Conservation (phyloP, 148 eudicot species). For the Fagopyrum tataricum region DNA sequence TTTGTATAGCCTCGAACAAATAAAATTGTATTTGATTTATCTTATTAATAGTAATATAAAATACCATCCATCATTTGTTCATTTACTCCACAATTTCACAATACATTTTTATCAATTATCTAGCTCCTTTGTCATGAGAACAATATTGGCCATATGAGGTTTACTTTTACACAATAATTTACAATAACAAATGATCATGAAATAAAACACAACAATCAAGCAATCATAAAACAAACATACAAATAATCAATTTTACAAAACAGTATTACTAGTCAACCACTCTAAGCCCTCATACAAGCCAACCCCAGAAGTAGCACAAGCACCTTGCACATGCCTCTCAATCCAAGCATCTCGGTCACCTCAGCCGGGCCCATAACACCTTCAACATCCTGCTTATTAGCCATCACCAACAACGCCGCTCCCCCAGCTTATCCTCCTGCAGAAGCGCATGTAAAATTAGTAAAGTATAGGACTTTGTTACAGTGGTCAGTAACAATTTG, state of each 20-base stretch:
- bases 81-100: too few relatives aligned
- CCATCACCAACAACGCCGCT: neutral
- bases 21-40: too few relatives aligned
- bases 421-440: neutral
- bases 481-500: too few relatives aligned
- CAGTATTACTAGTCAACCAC: neutral
- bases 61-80: too few relatives aligned
- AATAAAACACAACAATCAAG: neutral
- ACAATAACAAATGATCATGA: neutral
- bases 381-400: neutral
- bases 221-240: neutral
- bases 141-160: too few relatives aligned
- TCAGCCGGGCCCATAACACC: neutral
- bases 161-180: too few relatives aligned
- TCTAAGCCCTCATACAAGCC: neutral
- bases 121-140: too few relatives aligned
- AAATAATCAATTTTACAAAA: neutral
- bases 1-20: too few relatives aligned
- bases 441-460: neutral
- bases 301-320: neutral
- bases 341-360: neutral
- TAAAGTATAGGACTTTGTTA: too few relatives aligned
- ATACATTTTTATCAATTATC: too few relatives aligned
- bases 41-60: too few relatives aligned
- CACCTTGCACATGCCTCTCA: conserved; percentile 1